phyloP scores from a whole-genome alignment of 2,329 filamentous ascomycete genomes.

The Thermomyces lanuginosus region DNA sequence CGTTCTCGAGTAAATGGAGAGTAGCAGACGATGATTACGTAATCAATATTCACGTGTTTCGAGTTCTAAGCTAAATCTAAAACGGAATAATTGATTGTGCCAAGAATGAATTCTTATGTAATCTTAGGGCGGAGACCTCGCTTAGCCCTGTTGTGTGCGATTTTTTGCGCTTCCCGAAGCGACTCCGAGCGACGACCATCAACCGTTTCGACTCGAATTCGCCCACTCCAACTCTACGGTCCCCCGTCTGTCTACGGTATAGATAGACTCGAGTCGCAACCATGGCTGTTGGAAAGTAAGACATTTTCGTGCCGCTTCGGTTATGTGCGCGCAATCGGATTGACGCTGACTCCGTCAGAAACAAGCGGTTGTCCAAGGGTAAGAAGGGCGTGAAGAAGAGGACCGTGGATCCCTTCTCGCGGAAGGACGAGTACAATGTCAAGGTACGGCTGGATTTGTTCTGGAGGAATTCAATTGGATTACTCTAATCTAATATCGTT shows the following conservation, averaged over 20 bases:
- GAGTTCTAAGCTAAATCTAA: too few relatives aligned
- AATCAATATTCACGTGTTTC: too few relatives aligned
- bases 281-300: conserved; percentile 72
- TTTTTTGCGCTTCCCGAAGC: conserved; percentile 16
- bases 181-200: too few relatives aligned
- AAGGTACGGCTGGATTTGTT: conserved; percentile 47
- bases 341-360: conserved; percentile 38
- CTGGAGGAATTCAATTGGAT: background rate
- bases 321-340: background rate
- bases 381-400: conserved; percentile 99
- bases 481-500: conserved; percentile 8
- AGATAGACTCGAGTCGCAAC: conserved; percentile 42
- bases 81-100: conserved; percentile 5
- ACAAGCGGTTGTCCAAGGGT: conserved; percentile 99
- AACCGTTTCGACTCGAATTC: conserved; percentile 20
- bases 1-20: too few relatives aligned
- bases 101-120: conserved; percentile 1
- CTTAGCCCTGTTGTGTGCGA: conserved; percentile 32
- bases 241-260: conserved; percentile 27
- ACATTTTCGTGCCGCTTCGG: background rate
- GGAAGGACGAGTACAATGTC: conserved; percentile 98
- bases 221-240: conserved; percentile 24
- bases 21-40: too few relatives aligned
- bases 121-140: conserved; percentile 23
- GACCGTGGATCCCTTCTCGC: conserved; percentile 88